Evolutionary conservation across 192 early-diverging fungal genomes (phyloP), one percentile per base, ranked within the genome.

Genomic region (Geranomyces michiganensis): DNA sequence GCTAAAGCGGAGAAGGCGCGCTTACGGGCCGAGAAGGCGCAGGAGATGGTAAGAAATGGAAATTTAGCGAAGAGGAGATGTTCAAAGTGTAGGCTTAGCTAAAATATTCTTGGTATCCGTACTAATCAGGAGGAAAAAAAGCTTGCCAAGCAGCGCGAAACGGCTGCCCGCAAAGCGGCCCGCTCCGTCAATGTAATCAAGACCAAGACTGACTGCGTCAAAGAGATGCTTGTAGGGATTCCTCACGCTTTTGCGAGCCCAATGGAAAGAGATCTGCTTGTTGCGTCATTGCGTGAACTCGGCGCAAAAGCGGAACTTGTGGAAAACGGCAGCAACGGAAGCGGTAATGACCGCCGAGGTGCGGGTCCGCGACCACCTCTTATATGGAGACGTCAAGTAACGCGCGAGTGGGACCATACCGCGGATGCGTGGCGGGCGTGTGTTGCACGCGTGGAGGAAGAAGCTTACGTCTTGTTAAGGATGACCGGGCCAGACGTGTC

Each of bases 221-320:
- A 44, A 27, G 77, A 78, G 32, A 62, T 78, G 67, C 76, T 75
- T 56, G 66, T 75, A 21, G 43, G 58, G 21, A 60, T 78, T 4
- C 49, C 66, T 14, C 47, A 17, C 13, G 62, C 43, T 13, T 78
- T 72, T 62, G 36, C 27, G 1, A n/a, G 27, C n/a, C 33, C 29
- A 13, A 27, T 1, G 9, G 68, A 62, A 19, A 51, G 21, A 19
- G 76, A 56, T 5, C 12, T 46, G 31, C 24, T 72, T 41, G 33
- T 67, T 14, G 51, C 56, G 8, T 45, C 65, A 9, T 45, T 70
- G 29, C 36, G 61, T 9, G 72, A 59, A 26, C 56, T 63, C 1
- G 71, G 72, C 17, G 71, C 70, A 19, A 56, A 65, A 1, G 68
- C 58, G 17, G 17, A 26, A 5, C 15, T 60, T 26, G 51, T 53